Percentiles rank a stretch among this genome's conserved stretches.
Conservation (phyloP, 2,329 filamentous ascomycete genomes). For the Calonectria crousiana region DNA sequence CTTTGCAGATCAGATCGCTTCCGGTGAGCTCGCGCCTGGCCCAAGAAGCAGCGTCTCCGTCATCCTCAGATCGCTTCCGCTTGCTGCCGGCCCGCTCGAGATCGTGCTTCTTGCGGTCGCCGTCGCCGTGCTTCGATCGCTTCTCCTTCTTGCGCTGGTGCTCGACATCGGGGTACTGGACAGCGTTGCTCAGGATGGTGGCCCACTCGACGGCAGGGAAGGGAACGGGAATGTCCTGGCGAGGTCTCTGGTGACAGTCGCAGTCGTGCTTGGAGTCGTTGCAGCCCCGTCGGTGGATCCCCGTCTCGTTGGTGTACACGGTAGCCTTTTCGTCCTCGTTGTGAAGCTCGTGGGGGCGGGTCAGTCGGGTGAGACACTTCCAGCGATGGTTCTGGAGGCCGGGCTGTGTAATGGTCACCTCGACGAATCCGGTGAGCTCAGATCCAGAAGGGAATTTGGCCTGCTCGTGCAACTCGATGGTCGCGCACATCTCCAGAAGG, state of each 20-base stretch:
- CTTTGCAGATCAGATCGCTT: slow-evolving; percentile 69
- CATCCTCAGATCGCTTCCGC: slow-evolving; percentile 56
- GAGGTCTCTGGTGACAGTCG: slow-evolving; percentile 62
- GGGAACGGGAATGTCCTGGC: slow-evolving; percentile 66
- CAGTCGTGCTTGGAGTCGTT: slow-evolving; percentile 60
- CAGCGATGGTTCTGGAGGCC: slow-evolving; percentile 68
- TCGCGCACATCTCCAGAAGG: slow-evolving; percentile 72
- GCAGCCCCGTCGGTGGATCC: slow-evolving; percentile 67
- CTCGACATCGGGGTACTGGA: slow-evolving; percentile 62
- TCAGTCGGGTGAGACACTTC: slow-evolving; percentile 71
- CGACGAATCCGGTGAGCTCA: slow-evolving; percentile 70
- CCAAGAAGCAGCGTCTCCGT: slow-evolving; percentile 56
- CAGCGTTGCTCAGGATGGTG: slow-evolving; percentile 68
- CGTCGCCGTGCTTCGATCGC: slow-evolving; percentile 48
- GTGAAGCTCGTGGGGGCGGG: slow-evolving; percentile 68
- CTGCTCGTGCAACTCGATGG: slow-evolving; percentile 69
- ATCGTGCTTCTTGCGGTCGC: slow-evolving; percentile 51
- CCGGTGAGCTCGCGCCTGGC: slow-evolving; percentile 57
- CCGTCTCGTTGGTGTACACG: slow-evolving; percentile 63
- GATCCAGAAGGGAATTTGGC: slow-evolving; percentile 70
- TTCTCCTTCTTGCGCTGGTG: slow-evolving; percentile 54
- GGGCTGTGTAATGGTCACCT: slow-evolving; percentile 68
- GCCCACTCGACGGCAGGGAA: slow-evolving; percentile 71
- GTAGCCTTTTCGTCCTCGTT: slow-evolving; percentile 56
- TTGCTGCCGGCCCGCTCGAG: slow-evolving; percentile 52